Conservation (phyloP, 495 filamentous ascomycete species). For the Pyrenopolyporus hunteri region DNA sequence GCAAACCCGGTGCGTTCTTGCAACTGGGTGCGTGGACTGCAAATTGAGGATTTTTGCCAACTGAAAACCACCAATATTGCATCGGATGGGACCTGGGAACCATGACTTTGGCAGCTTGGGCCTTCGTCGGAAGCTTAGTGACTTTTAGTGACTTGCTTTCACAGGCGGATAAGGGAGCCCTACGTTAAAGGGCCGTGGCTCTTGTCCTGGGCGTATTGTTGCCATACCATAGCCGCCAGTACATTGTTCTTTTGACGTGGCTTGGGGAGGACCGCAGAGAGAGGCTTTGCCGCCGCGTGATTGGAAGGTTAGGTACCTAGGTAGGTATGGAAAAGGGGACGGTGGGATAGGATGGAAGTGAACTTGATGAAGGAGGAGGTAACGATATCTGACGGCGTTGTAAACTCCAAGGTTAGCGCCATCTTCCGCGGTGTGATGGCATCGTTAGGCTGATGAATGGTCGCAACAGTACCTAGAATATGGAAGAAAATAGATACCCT, state of each 20-base stretch:
- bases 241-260: background rate
- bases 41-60: conserved; percentile 67
- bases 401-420: conserved; percentile 35
- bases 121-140: background rate
- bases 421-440: conserved; percentile 30
- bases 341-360: background rate
- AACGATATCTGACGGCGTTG: conserved; percentile 35
- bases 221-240: background rate
- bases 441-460: conserved; percentile 24
- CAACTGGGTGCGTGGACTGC: conserved; percentile 67
- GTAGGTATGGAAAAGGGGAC: conserved; percentile 1
- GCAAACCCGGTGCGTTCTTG: conserved; percentile 66
- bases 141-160: too few relatives aligned
- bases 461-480: conserved; percentile 28
- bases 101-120: background rate
- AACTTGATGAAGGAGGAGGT: conserved; percentile 22
- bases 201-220: background rate
- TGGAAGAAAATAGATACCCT: conserved; percentile 43
- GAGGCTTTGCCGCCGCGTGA: background rate
- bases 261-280: background rate
- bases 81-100: conserved; percentile 6
- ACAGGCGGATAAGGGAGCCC: background rate
- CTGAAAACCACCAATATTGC: conserved; percentile 32
- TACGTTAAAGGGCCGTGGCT: background rate
- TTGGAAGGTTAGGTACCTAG: conserved; percentile 14